Evolutionary conservation across 2,329 filamentous ascomycete genomes (phyloP), one percentile per base, ranked within the genome.

Genomic region (Nemania abortiva): DNA sequence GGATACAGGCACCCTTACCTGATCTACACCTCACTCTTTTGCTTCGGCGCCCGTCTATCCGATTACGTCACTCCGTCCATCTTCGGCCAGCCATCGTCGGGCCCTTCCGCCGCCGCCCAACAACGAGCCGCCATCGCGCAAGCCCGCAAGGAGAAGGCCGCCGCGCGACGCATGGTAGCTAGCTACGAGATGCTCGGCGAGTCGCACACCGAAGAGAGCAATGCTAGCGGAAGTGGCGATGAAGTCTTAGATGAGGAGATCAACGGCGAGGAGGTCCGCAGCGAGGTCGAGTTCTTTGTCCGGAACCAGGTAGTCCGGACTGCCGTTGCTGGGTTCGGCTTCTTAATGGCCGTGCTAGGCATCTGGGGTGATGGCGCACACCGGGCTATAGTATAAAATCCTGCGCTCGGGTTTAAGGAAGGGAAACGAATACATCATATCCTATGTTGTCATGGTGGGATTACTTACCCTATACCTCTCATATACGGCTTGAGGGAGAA

Each of bases 1-100:
- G 87, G 90, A 65, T 86, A 88, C 74, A 90, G 92, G 78, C 95
- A 98, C 79, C 95, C 95, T 0, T 98, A 97, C 79, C 89, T 98
- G 29, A 82, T 98, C 68, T 98, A 96, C 89, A 94, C 93, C 15
- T 90, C 90, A 2, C 82, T 94, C 29, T 86, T 94, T 66, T 88
- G 90, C 52, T 84, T 86, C 47, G 83, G 92, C 47, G 89, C 92
- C 53, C 86, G 86, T 24, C 83, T 88, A 53, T 84, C 84, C 50
- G 85, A 86, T 65, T 78, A 81, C 27, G 75, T 89, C 49, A 81
- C 86, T 18, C 84, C 86, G 1, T 80, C 81, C 68, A 74, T 85
- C 69, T 79, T 82, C 70, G 73, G 76, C 29, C 58, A 70, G 29
- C 70, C 76, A 50, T 70, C 75, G 10, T 70, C 74, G 66, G 15